Evolutionary conservation across 1,284 basidiomycete genomes (phyloP).

Genomic region (Taiwanofungus camphoratus): DNA sequence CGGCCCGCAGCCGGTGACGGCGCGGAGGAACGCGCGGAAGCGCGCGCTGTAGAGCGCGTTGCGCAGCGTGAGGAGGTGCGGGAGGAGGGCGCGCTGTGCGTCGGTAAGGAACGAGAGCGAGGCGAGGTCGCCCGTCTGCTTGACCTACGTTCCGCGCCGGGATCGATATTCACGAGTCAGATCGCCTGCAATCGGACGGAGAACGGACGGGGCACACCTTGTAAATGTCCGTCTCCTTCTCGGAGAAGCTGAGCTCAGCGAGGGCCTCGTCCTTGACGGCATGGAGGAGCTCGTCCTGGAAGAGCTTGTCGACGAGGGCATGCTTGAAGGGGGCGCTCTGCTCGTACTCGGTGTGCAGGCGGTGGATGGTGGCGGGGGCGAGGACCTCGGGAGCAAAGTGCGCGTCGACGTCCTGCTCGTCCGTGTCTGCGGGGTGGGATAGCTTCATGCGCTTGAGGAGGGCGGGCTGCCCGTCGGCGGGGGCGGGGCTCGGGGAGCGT

Average conservation of each 20-base stretch:
- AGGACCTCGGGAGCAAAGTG: slow-evolving; percentile 54
- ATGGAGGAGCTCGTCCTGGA: slow-evolving; percentile 78
- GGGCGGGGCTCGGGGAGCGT: slow-evolving; percentile 27
- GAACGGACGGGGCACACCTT: slow-evolving; percentile 50
- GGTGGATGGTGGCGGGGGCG: slow-evolving; percentile 47
- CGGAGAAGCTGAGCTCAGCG: slow-evolving; percentile 83
- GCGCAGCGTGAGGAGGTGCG: slow-evolving; percentile 76
- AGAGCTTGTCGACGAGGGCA: slow-evolving; percentile 76
- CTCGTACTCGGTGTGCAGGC: slow-evolving; percentile 52
- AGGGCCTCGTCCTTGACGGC: slow-evolving; percentile 80
- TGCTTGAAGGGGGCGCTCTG: slow-evolving; percentile 77
- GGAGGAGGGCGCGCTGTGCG: slow-evolving; percentile 73
- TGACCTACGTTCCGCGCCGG: slow-evolving; percentile 54
- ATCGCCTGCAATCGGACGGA: background rate
- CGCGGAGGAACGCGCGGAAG: slow-evolving; percentile 82
- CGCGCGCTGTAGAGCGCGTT: slow-evolving; percentile 87
- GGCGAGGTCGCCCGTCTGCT: slow-evolving; percentile 96
- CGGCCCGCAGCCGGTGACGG: slow-evolving; percentile 91
- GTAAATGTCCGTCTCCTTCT: slow-evolving; percentile 99
- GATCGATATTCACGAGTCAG: background rate
- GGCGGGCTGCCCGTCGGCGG: slow-evolving; percentile 17
- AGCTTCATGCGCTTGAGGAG: slow-evolving; percentile 30
- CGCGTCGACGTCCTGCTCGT: slow-evolving; percentile 25
- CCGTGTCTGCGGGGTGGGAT: slow-evolving; percentile 20
- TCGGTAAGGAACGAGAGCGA: slow-evolving; percentile 83